Evolutionary conservation across 805 yeast species (phyloP), one percentile per base, ranked within the genome.

Genomic region (Candida arabinofermentans): DNA sequence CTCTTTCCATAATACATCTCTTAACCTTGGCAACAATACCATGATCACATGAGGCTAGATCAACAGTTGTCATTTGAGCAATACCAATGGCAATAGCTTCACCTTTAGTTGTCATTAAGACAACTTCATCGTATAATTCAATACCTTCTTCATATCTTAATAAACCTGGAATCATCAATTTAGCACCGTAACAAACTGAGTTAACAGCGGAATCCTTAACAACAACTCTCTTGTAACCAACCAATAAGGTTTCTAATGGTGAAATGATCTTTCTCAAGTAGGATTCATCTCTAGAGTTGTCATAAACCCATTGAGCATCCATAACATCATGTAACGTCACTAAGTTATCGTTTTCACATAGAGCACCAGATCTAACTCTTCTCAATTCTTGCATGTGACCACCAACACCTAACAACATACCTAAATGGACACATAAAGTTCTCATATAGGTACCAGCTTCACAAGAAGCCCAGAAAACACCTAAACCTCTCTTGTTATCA

Each of bases 371-470:
- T 72, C 99, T 83, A 50, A 93, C 99, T 77, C 99, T 90, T 73
- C 99, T 88, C 59, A 93, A 83, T 72, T 93, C 99, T 78, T 93
- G 99, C 99, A 93, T 93, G 73, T 93, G 99, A 55, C 98, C 99
- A 67, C 99, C 99, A 55, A 89, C 97, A 59, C 98, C 97, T 53
- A 93, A 76, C 46, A 93, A 76, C 96, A 93, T 90, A 72, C 99
- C 99, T 60, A 93, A 74, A 70, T 93, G 99, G 43, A 93, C 99
- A 83, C 99, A 93, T 58, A 93, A 74, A 38, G 99, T 93, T 79
- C 99, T 86, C 96, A 93, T 93, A 72, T 93, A 93, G 47, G 99
- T 93, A 71, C 99, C 99, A 48, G 99, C 99, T 75, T 93, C 99
- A 78, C 99, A 93, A 32, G 96, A 86, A 46, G 98, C 99, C 99